phyloP scores from a whole-genome alignment of 2,329 filamentous ascomycete species.

The Colletotrichum cereale region DNA sequence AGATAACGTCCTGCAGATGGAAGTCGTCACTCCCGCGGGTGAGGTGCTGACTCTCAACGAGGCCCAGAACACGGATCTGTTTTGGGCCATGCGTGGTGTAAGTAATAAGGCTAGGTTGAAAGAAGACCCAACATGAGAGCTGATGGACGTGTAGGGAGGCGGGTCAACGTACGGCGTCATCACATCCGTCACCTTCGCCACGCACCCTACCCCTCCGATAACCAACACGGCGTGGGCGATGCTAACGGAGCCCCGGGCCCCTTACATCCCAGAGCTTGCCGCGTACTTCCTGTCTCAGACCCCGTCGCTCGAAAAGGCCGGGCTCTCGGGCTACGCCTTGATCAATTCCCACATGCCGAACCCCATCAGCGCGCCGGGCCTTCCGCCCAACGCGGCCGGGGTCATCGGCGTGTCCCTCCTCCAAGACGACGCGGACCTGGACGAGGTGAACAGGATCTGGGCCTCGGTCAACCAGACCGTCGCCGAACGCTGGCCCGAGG shows the following conservation, averaged over 20 bases:
- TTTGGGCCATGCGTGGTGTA: slow-evolving; percentile 73
- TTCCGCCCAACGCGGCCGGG: slow-evolving; percentile 48
- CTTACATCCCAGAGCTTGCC: slow-evolving; percentile 60
- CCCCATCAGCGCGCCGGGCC: slow-evolving; percentile 50
- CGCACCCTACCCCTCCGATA: slow-evolving; percentile 58
- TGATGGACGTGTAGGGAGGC: slow-evolving; percentile 58
- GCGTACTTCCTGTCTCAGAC: slow-evolving; percentile 60
- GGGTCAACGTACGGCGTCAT: slow-evolving; percentile 73
- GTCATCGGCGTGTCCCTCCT: slow-evolving; percentile 52
- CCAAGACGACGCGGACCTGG: slow-evolving; percentile 50
- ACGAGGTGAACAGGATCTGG: slow-evolving; percentile 47
- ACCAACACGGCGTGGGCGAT: slow-evolving; percentile 43
- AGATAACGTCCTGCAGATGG: slow-evolving; percentile 71
- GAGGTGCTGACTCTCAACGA: slow-evolving; percentile 64
- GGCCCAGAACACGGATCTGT: slow-evolving; percentile 67
- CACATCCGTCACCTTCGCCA: slow-evolving; percentile 67
- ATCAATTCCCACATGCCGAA: slow-evolving; percentile 48
- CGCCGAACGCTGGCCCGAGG: slow-evolving; percentile 52
- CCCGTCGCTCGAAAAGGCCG: slow-evolving; percentile 61
- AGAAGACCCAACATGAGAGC: background rate
- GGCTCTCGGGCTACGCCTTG: slow-evolving; percentile 63
- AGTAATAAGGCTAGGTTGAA: slow-evolving; percentile 43
- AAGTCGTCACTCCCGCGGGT: slow-evolving; percentile 67
- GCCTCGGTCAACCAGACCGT: slow-evolving; percentile 54
- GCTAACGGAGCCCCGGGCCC: slow-evolving; percentile 46